Base-by-base conservation (phyloP, 352 stramenopile genomes). In the Phytophthora cajani region DNA sequence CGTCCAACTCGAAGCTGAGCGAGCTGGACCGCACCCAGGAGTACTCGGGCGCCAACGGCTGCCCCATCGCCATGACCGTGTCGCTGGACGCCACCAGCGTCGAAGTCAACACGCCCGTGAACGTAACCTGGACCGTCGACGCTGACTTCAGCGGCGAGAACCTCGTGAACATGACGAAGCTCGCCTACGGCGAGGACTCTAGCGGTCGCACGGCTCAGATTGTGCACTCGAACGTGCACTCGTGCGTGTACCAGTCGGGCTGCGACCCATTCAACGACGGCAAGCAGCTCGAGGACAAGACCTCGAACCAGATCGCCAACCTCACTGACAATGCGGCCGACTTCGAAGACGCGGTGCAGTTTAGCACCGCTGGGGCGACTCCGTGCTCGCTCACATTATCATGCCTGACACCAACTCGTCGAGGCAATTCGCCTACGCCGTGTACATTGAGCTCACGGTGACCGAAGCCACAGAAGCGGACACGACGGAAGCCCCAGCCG, bases 171-270 rank as follows among this genome's bases (percentile, higher is more conserved):
- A 84, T 85, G 79, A 86, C 79, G 11, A 62, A 74, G 9, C 51
- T 89, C 14, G 67, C 72, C 12, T 87, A 86, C 63, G 79, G 72
- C 0, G 44, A 65, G 12, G 75, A 87, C 58, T 23, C 59, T 11
- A 72, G 36, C n/a, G 79, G 81, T 8, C 57, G 58, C 23, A 67
- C 65, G n/a, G 77, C 79, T 33, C 81, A 89, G 62, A 89, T 89
- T 58, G 79, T 89, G 61, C 81, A 89, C 76, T 89, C 81, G 17
- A 89, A 89, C 52, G 64, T 89, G 42, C 81, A 89, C 71, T 87
- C 81, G 38, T 89, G 81, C 66, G 64, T 78, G 32, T 86, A 72
- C 32, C 75, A 71, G 58, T 79, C 79, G 6, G 75, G 75, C 36
- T 89, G 81, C 57, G 80, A 89, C 64, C 81, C 81, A 58, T 89